A percentile compares a stretch with the other conserved stretches of the same genome.
phyloP scores from a whole-genome alignment of 345 rosid species.

The Populus nigra region DNA sequence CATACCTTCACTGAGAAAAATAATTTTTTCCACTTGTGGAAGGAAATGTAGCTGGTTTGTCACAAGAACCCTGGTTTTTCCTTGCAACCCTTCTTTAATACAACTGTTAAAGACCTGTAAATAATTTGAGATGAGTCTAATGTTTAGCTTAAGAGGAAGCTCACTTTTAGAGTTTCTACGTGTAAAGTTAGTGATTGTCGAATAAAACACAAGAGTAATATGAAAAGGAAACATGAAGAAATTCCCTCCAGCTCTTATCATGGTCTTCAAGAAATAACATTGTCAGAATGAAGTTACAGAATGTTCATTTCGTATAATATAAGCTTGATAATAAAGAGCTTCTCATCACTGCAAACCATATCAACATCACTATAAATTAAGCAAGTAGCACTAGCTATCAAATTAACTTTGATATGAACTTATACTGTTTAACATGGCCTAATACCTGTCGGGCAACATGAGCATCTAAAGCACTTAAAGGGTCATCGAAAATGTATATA shows the following conservation, averaged over 20 bases:
- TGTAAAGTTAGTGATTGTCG: background rate
- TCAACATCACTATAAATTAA: background rate
- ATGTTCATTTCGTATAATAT: background rate
- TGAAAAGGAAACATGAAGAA: background rate
- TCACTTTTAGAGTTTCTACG: background rate
- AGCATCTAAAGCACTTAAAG: constrained; percentile 37
- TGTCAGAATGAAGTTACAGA: background rate
- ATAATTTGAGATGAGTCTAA: constrained; percentile 7
- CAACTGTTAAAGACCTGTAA: constrained; percentile 89
- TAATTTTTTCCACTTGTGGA: constrained; percentile 88
- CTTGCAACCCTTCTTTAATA: constrained; percentile 70
- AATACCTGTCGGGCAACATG: constrained; percentile 32
- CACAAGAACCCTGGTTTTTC: constrained; percentile 94
- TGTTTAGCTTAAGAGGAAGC: background rate
- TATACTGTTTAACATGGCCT: background rate
- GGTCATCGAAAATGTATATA: constrained; percentile 33
- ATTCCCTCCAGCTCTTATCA: background rate
- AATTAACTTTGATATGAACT: background rate
- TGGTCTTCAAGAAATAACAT: background rate
- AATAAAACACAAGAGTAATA: background rate
- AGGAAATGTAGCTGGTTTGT: constrained; percentile 98
- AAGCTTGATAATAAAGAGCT: background rate
- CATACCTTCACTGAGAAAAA: constrained; percentile 85
- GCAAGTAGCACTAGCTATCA: background rate
- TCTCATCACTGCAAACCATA: background rate